Evolutionary conservation across 2,329 filamentous ascomycete species (phyloP).

Genomic region (Colletotrichum truncatum): DNA sequence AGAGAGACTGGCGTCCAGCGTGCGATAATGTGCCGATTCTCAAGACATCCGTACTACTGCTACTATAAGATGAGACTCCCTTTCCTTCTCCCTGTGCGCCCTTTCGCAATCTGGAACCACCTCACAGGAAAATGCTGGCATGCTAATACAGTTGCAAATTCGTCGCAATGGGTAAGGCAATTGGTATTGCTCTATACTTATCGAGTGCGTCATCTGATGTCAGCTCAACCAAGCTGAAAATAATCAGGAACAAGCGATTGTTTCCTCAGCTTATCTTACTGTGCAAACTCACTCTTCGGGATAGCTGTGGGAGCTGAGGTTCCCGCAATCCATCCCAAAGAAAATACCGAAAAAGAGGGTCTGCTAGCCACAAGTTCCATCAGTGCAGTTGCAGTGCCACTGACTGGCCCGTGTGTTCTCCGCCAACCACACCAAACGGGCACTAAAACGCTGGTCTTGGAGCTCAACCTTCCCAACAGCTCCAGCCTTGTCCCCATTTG

Average conservation of each 20-base stretch:
- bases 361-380: constrained; percentile 4
- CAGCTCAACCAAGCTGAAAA: neutral
- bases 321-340: neutral
- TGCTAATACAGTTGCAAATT: too few relatives aligned
- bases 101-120: neutral
- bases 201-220: neutral
- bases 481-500: constrained; percentile 31
- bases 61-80: constrained; percentile 16
- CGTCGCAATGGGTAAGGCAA: too few relatives aligned
- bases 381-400: constrained; percentile 17
- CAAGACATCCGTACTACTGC: neutral
- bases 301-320: neutral
- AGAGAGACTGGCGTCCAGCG: neutral
- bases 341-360: constrained; percentile 12
- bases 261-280: too few relatives aligned
- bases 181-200: too few relatives aligned
- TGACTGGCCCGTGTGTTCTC: constrained; percentile 26
- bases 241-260: neutral
- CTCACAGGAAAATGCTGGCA: too few relatives aligned
- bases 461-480: constrained; percentile 31
- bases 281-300: neutral
- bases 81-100: constrained; percentile 19
- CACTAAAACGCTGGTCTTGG: constrained; percentile 12
- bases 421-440: constrained; percentile 21
- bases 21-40: neutral